Evolutionary conservation across 371 early-diverging fungal species (phyloP).

Genomic region (Phascolomyces articulosus): DNA sequence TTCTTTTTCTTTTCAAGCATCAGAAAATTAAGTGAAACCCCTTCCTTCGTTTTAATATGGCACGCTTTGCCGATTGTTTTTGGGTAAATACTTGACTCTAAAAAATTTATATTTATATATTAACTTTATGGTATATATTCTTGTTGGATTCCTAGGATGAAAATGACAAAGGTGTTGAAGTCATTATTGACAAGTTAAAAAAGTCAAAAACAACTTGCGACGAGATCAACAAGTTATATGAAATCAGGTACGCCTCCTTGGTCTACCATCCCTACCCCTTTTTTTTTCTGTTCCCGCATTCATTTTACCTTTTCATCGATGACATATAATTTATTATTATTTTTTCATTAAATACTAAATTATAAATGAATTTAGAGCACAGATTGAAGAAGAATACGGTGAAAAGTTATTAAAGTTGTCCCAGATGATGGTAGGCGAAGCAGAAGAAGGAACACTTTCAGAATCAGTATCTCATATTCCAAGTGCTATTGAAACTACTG

Average conservation of each 20-base stretch:
- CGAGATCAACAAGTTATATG: constrained; percentile 1
- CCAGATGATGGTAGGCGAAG: constrained; percentile 33
- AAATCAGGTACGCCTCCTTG: neutral
- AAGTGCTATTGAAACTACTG: constrained; percentile 46
- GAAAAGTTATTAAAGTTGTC: constrained; percentile 27
- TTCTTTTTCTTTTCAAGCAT: too few species aligned
- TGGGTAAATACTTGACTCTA: neutral
- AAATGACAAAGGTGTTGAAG: constrained; percentile 2
- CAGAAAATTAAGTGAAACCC: too few species aligned
- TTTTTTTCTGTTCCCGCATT: too few species aligned
- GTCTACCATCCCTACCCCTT: neutral
- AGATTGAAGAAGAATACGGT: constrained; percentile 33
- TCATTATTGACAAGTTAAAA: neutral
- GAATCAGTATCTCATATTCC: constrained; percentile 46
- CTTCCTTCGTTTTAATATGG: neutral
- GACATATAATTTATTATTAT: too few species aligned
- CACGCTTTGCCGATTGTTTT: constrained; percentile 1
- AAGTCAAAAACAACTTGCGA: neutral
- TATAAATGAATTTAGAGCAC: constrained; percentile 14
- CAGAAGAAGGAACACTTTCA: constrained; percentile 43
- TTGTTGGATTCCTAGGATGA: neutral
- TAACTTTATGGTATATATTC: neutral
- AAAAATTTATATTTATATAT: too few species aligned
- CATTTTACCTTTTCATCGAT: too few species aligned
- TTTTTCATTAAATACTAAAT: neutral